Evolutionary conservation across 2,329 filamentous ascomycete genomes (phyloP).

Genomic region (Penicillium expansum): DNA sequence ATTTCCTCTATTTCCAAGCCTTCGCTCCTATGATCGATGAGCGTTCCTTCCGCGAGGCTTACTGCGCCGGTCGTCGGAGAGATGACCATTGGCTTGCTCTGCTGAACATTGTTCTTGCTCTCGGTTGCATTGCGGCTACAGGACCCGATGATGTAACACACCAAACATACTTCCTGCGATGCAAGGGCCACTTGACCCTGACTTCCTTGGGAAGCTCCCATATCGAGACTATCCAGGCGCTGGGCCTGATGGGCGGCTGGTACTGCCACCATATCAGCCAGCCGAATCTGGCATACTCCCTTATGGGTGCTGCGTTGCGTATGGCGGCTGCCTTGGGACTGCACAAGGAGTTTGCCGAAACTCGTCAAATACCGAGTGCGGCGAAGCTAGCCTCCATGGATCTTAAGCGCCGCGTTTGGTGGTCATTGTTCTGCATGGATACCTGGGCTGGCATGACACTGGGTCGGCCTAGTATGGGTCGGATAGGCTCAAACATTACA

Average conservation of each 20-base stretch:
- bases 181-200: constrained; percentile 64
- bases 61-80: constrained; percentile 59
- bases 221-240: constrained; percentile 69
- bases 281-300: constrained; percentile 71
- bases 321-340: constrained; percentile 73
- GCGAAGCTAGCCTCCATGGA: constrained; percentile 56
- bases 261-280: constrained; percentile 77
- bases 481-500: constrained; percentile 66
- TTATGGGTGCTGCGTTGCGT: constrained; percentile 67
- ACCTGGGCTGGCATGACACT: constrained; percentile 71
- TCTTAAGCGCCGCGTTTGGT: constrained; percentile 67
- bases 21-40: constrained; percentile 74
- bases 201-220: constrained; percentile 68
- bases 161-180: constrained; percentile 66
- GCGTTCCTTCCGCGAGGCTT: constrained; percentile 64
- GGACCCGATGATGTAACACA: constrained; percentile 64
- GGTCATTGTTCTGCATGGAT: constrained; percentile 71
- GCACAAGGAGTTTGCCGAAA: constrained; percentile 60
- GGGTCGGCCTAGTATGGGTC: constrained; percentile 66
- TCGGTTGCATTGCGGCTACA: constrained; percentile 68
- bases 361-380: constrained; percentile 43
- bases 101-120: constrained; percentile 72
- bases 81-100: constrained; percentile 70
- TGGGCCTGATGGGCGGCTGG: constrained; percentile 69
- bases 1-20: constrained; percentile 70